phyloP scores from a whole-genome alignment of 257 asterid genomes.

The Ilex asprella region DNA sequence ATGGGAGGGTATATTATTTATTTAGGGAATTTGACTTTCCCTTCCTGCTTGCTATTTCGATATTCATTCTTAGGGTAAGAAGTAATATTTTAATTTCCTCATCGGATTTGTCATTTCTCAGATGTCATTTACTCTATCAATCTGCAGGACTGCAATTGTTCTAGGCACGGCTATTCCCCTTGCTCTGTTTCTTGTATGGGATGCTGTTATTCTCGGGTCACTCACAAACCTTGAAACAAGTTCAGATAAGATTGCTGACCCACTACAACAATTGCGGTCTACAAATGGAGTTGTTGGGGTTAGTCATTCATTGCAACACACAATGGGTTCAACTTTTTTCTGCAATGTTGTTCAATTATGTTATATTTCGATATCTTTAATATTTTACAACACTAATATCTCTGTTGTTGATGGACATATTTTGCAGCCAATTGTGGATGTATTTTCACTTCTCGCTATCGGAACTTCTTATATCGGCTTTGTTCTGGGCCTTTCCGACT shows the following conservation, averaged over 20 bases:
- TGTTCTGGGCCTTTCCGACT: too few relatives aligned
- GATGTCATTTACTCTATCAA: conserved; percentile 11
- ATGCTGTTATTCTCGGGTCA: conserved; percentile 87
- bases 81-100: too few relatives aligned
- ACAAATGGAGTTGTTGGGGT: conserved; percentile 78
- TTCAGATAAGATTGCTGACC: conserved; percentile 37
- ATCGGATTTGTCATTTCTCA: not conserved
- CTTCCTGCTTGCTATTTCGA: not conserved
- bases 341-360: too few relatives aligned
- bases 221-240: conserved; percentile 39
- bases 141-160: conserved; percentile 73
- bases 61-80: not conserved
- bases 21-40: not conserved
- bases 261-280: conserved; percentile 63
- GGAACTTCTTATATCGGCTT: too few relatives aligned
- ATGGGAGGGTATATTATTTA: not conserved
- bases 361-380: too few relatives aligned
- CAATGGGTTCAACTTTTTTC: not conserved
- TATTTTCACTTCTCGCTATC: too few relatives aligned
- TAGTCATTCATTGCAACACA: conserved; percentile 9
- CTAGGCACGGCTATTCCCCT: conserved; percentile 85
- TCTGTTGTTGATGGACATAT: too few relatives aligned
- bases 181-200: conserved; percentile 76
- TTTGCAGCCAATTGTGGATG: too few relatives aligned
- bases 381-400: too few relatives aligned